Base-by-base conservation (phyloP, 108 stramenopile species). In the Poteriospumella lacustris region DNA sequence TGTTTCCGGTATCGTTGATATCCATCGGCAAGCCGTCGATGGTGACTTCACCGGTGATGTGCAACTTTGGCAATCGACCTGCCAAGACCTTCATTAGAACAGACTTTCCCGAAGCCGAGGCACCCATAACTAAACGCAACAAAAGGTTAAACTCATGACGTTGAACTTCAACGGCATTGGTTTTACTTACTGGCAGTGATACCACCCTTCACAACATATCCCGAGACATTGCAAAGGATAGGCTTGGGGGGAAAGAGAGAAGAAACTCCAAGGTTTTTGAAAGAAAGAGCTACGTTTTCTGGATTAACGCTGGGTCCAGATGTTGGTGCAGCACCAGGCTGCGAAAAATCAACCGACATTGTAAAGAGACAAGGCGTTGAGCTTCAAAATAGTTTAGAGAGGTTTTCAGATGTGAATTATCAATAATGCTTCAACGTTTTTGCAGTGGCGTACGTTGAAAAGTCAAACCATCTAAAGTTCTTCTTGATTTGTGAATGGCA, bases 31-130 rank as follows among this genome's bases (percentile, higher is more conserved):
- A 42, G 24, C 83, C 83, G 58, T 58, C 72, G 38, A 84, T 42
- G 19, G 64, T 82, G 12, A 82, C 82, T 75, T 84, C 82, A 15
- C 83, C 83, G 9, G 78, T 76, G 59, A 73, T 78, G 9, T 41
- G 33, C 0, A 84, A 3, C 12, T 69, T 59, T 1, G 78, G 83
- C 1, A 83, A n/a, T 24, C 83, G 76, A 3, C 83, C 83, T 19
- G 82, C 76, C 36, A 84, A 78, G 24, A 76, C 81, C 72, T 82
- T 79, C 79, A 84, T 56, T 29, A 84, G 81, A 5, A 84, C 79
- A n/a, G 79, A 80, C 60, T 84, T 84, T 19, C 83, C 83, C 38
- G 79, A 38, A 28, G 81, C 59, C 3, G 78, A 68, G 24, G 59
- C 42, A 70, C 62, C 78, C 2, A 69, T 2, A 15, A 78, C 59